Conservation (phyloP, 1,284 basidiomycete species). For the Irpex sp. region DNA sequence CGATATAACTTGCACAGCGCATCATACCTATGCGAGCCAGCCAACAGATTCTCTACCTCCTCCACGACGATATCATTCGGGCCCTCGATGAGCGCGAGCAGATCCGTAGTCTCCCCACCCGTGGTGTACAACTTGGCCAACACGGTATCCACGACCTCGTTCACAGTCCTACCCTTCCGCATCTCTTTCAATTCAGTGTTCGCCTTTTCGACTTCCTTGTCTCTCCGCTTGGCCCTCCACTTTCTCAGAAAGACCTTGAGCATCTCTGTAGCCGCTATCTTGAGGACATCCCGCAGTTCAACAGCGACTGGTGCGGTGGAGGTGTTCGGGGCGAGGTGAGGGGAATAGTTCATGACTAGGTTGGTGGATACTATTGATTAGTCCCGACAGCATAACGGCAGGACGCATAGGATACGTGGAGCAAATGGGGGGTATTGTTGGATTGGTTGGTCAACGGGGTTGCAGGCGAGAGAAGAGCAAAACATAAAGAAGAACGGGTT, state of each 20-base stretch:
- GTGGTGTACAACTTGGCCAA: slow-evolving; percentile 73
- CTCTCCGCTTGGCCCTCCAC: slow-evolving; percentile 30
- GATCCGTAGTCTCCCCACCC: slow-evolving; percentile 52
- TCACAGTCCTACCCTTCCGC: slow-evolving; percentile 20
- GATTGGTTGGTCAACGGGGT: slow-evolving; percentile 20
- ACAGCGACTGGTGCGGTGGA: slow-evolving; percentile 62
- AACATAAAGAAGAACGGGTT: background rate
- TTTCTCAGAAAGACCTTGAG: slow-evolving; percentile 60
- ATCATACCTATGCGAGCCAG: slow-evolving; percentile 51
- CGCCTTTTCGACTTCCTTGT: slow-evolving; percentile 16
- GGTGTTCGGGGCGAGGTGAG: slow-evolving; percentile 73
- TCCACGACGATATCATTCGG: slow-evolving; percentile 55
- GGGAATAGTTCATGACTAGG: slow-evolving; percentile 88
- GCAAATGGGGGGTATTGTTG: slow-evolving; percentile 23
- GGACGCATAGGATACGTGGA: slow-evolving; percentile 11
- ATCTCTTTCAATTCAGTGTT: slow-evolving; percentile 16
- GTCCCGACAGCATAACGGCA: slow-evolving; percentile 40
- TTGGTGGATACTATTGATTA: slow-evolving; percentile 76
- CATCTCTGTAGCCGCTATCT: slow-evolving; percentile 63
- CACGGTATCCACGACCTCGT: slow-evolving; percentile 78
- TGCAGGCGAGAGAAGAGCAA: slow-evolving; percentile 14
- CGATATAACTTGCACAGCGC: slow-evolving; percentile 65
- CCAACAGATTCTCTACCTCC: slow-evolving; percentile 65
- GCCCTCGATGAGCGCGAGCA: slow-evolving; percentile 59
- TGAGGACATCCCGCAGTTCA: slow-evolving; percentile 60